Base-by-base conservation (phyloP, 225 moss, liverwort and hornwort species). In the Marchantia polymorpha region DNA sequence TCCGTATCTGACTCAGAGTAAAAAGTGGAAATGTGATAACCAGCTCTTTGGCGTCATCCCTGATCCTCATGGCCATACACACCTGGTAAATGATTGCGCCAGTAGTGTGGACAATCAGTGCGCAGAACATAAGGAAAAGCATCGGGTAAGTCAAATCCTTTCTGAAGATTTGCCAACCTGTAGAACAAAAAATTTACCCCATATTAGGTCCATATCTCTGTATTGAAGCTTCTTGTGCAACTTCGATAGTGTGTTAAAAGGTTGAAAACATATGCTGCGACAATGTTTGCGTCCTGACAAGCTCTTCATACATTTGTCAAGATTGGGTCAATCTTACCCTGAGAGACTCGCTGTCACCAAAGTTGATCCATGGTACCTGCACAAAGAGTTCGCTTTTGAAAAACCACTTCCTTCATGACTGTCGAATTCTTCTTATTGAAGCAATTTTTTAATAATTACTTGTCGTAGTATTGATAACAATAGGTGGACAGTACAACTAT, bases 291-390 rank as follows among this genome's bases (percentile, higher is more conserved):
- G 39, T 39, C 39, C 39, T 39, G 39, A 39, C 39, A 39, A 5
- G 3, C 39, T 39, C 39, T 39, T 39, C 5, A 39, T 39, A 39
- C 5, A 39, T 2, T 39, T 2, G 39, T 39, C 39, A 39, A 39
- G 39, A 39, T 2, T 39, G 39, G 39, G 5, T 2, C 39, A 39
- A 39, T 0, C 85, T 51, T 88, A 97, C 97, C 97, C 97, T 68
- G 97, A 87, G 30, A 99, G 92, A 76, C 90, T 89, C 51, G 95
- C 94, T 63, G 93, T 74, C 25, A 95, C 64, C 26, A 91, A 59
- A 27, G 97, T 99, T 64, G 94, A 94, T 80, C 97, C 97, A 77
- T 99, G 97, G 79, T 99, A 97, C 71, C 97, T 97, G 92, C 69
- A 69, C 81, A 79, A 11, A 15, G 56, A 10, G 16, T 75, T 29